phyloP scores from a whole-genome alignment of 108 stramenopile species.

The Schizochytrium sp. region DNA sequence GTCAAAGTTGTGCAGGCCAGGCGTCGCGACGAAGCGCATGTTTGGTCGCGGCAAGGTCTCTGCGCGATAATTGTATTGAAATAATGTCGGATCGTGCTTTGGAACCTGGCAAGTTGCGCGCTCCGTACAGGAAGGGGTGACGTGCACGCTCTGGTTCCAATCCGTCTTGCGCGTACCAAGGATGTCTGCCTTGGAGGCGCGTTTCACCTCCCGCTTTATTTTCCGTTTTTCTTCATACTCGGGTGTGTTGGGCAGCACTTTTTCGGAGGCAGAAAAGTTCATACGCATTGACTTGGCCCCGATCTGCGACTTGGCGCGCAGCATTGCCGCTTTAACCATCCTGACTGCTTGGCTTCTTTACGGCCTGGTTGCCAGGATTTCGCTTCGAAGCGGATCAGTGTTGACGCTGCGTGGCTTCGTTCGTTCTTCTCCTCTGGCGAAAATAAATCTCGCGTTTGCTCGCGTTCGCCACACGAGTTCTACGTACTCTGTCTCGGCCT shows the following conservation, averaged over 20 bases:
- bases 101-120: not conserved
- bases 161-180: not conserved
- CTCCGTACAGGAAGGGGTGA: not conserved
- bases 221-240: not conserved
- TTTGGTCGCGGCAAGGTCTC: not conserved
- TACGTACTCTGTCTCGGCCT: no score
- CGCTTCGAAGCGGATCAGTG: no score
- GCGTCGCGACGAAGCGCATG: not conserved
- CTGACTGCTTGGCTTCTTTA: not conserved
- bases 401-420: no score
- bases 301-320: not conserved
- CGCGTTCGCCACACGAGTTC: no score
- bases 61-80: not conserved
- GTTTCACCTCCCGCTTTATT: not conserved
- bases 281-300: not conserved
- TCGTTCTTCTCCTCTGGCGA: no score
- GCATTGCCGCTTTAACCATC: not conserved
- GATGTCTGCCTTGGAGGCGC: not conserved
- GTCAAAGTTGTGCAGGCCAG: not conserved
- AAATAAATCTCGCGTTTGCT: no score
- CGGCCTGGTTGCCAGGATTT: no score
- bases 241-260: not conserved
- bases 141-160: not conserved
- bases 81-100: not conserved
- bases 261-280: not conserved